Percentiles rank a stretch among this genome's conserved stretches.
phyloP scores from a whole-genome alignment of 2,329 filamentous ascomycete genomes.

The Paraconiothyrium sp. region DNA sequence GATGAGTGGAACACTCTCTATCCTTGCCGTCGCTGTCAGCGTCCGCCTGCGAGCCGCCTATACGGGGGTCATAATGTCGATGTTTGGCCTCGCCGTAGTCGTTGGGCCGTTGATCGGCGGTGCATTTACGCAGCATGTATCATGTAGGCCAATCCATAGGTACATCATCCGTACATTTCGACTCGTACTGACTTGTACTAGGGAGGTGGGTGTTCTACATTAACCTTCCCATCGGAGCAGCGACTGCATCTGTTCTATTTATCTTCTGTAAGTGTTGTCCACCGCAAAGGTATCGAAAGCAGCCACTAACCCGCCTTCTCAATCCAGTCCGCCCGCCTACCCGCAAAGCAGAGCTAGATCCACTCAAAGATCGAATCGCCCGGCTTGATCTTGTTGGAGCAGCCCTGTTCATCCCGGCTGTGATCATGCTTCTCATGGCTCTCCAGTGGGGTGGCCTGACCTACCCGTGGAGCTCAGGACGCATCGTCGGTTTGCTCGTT shows the following conservation, averaged over 20 bases:
- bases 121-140: slow-evolving; percentile 53
- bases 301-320: neutral
- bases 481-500: slow-evolving; percentile 59
- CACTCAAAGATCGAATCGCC: slow-evolving; percentile 34
- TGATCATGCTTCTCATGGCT: slow-evolving; percentile 57
- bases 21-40: slow-evolving; percentile 51
- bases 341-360: slow-evolving; percentile 26
- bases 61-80: slow-evolving; percentile 53
- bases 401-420: slow-evolving; percentile 51
- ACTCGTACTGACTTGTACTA: too few relatives aligned
- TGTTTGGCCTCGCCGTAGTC: slow-evolving; percentile 50
- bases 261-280: slow-evolving; percentile 20
- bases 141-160: slow-evolving; percentile 31
- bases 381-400: slow-evolving; percentile 58
- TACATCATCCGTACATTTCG: too few relatives aligned
- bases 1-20: slow-evolving; percentile 50
- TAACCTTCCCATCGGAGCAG: slow-evolving; percentile 56
- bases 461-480: slow-evolving; percentile 56
- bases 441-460: slow-evolving; percentile 57
- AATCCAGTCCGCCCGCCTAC: slow-evolving; percentile 27
- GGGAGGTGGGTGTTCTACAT: slow-evolving; percentile 55
- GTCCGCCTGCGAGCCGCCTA: slow-evolving; percentile 56
- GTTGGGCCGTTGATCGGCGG: slow-evolving; percentile 49
- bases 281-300: neutral
- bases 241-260: slow-evolving; percentile 24